Base-by-base conservation (phyloP, 495 filamentous ascomycete species). In the Podospora bellae-mahoneyi region DNA sequence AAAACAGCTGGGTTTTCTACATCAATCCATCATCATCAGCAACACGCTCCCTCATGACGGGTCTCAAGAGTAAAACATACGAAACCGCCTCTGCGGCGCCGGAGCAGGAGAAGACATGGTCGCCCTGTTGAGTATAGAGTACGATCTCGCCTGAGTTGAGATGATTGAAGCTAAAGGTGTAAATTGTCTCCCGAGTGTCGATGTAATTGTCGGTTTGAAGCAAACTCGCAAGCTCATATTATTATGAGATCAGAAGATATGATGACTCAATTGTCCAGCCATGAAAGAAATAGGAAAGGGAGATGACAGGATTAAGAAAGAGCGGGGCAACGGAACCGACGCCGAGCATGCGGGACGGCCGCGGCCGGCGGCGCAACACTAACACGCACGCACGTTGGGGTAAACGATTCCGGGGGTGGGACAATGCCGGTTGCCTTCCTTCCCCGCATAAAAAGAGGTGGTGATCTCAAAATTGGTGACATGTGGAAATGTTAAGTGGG, bases 1-100 rank as follows among this genome's bases (percentile, higher is more conserved):
- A 92, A 91, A 65, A 92, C 77, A 53, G 85, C 89, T 34, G 90
- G 89, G 74, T 88, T 88, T 56, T 84, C 90, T 92, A 68, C 7
- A 56, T 64, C 1, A 15, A 19, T 58, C 27, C 39, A 48, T 48
- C 60, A 44, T 77, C 58, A 78, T 72, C 58, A 16, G 34, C 23
- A 23, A 32, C 26, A 15, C 10, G 10, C 30, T 62, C 26, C 23
- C 32, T 62, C 23, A n/a, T 5, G 5, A 30, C 5, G 5, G 18
- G 19, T 20, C 4, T 10, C n/a, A 4, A 62, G 59, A 3, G 5
- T 23, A 27, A 20, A 19, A 75, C 82, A 66, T 70, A 85, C 83
- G 72, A 53, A 84, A 75, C 26, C 78, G 76, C 62, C 76, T 75
- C 57, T 76, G n/a, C n/a, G 55, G 55, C 7, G 55, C 69, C 27